phyloP scores from a whole-genome alignment of 257 asterid species.

The Solanum arcanum region DNA sequence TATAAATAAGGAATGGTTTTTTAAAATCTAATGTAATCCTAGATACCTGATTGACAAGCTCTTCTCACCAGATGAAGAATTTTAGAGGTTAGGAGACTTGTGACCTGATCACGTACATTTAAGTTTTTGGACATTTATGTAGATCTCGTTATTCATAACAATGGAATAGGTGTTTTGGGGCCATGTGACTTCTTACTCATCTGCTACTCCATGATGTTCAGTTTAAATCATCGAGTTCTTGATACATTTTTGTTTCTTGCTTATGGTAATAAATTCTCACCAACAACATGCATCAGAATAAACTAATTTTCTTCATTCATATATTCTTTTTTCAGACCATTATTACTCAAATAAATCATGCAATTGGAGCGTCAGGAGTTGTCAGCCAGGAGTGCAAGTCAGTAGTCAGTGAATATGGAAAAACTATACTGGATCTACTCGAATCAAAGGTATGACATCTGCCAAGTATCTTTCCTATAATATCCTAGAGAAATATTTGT shows the following conservation, averaged over 20 bases:
- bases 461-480: not conserved
- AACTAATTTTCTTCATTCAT: not conserved
- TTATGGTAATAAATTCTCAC: not conserved
- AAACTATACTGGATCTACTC: conserved; percentile 53
- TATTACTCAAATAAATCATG: conserved; percentile 67
- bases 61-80: not conserved
- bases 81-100: not conserved
- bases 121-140: not conserved
- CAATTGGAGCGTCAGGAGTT: conserved; percentile 84
- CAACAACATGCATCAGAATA: not conserved
- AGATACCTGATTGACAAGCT: not conserved
- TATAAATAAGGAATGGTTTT: not conserved
- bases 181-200: not conserved
- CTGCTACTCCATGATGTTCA: not conserved
- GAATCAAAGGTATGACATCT: conserved; percentile 37
- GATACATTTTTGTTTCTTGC: not conserved
- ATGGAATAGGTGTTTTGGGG: not conserved
- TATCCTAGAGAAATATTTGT: not conserved
- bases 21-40: not conserved
- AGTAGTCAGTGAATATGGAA: conserved; percentile 51
- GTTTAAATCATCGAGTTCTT: not conserved
- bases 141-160: not conserved
- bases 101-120: not conserved
- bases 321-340: conserved; percentile 39
- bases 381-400: conserved; percentile 85